Conservation (phyloP, 352 stramenopile genomes). For the Phytophthora pini region DNA sequence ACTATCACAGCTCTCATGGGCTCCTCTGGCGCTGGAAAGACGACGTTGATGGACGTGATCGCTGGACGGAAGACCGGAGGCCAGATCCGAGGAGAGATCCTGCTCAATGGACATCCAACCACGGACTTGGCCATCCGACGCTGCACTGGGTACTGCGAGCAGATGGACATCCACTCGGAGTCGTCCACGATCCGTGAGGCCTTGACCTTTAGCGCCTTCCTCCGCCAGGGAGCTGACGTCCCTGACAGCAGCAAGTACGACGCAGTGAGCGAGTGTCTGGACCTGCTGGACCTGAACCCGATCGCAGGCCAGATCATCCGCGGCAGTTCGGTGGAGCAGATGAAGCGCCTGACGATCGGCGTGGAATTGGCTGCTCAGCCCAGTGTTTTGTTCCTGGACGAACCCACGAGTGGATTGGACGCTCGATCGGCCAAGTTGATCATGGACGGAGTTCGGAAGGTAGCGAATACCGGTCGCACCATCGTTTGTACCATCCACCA, state of each 20-base stretch:
- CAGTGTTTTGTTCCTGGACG: conserved; percentile 23
- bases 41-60: conserved; percentile 96
- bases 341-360: conserved; percentile 24
- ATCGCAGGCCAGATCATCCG: conserved; percentile 46
- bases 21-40: conserved; percentile 89
- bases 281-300: conserved; percentile 28
- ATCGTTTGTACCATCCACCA: conserved; percentile 29
- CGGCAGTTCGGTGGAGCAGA: conserved; percentile 28
- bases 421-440: conserved; percentile 66
- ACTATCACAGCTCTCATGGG: conserved; percentile 82
- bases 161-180: conserved; percentile 44
- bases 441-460: conserved; percentile 80
- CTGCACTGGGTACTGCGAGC: conserved; percentile 35
- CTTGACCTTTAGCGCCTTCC: conserved; percentile 26
- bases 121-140: conserved; percentile 39
- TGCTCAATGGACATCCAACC: conserved; percentile 87
- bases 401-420: conserved; percentile 23
- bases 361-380: conserved; percentile 23
- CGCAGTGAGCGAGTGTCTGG: conserved; percentile 44
- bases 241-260: conserved; percentile 24
- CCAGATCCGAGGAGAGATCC: conserved; percentile 84
- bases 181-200: conserved; percentile 53
- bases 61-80: conserved; percentile 92
- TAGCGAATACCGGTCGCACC: conserved; percentile 62
- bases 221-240: conserved; percentile 16